A percentile compares a stretch with the other conserved stretches of the same genome.
Conservation (phyloP, 2,329 filamentous ascomycete genomes). For the Fusarium tuaranense region DNA sequence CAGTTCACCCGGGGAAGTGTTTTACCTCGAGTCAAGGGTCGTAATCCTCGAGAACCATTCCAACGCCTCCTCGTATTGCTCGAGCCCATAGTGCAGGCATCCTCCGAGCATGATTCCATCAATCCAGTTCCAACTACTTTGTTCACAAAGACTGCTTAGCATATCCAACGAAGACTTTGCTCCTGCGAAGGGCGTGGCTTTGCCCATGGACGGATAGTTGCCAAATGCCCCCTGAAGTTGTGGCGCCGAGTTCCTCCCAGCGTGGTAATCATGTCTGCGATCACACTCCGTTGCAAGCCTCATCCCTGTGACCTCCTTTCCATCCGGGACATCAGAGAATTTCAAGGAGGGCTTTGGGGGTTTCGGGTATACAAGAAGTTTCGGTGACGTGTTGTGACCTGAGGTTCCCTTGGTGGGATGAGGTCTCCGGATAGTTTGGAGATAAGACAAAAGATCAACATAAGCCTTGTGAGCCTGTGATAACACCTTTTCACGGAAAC, state of each 20-base stretch:
- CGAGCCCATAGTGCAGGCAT: slow-evolving; percentile 90
- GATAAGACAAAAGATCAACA: slow-evolving; percentile 74
- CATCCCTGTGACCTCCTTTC: slow-evolving; percentile 7
- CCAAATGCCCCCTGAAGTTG: slow-evolving; percentile 27
- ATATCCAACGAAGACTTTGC: slow-evolving; percentile 78
- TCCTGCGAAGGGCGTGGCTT: slow-evolving; percentile 58
- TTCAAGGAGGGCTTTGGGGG: slow-evolving; percentile 53
- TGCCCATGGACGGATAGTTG: slow-evolving; percentile 26
- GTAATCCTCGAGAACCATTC: slow-evolving; percentile 78
- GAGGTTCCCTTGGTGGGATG: slow-evolving; percentile 53
- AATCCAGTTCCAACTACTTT: slow-evolving; percentile 88
- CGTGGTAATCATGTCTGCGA: slow-evolving; percentile 24
- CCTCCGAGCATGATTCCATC: slow-evolving; percentile 93
- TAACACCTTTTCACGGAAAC: slow-evolving; percentile 76
- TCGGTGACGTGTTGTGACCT: slow-evolving; percentile 55
- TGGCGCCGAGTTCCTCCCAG: slow-evolving; percentile 15
- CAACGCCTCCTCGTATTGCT: slow-evolving; percentile 82
- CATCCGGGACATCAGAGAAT: slow-evolving; percentile 17
- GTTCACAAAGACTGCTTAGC: slow-evolving; percentile 79
- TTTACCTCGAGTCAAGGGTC: slow-evolving; percentile 67
- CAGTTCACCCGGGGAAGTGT: slow-evolving; percentile 44
- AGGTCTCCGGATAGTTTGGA: slow-evolving; percentile 70
- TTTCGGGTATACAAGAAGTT: slow-evolving; percentile 67
- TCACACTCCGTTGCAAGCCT: slow-evolving; percentile 19
- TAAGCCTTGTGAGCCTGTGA: slow-evolving; percentile 80